Evolutionary conservation across 805 yeast genomes (phyloP), one percentile per base, ranked within the genome.

Genomic region (Osmozyma mogii): DNA sequence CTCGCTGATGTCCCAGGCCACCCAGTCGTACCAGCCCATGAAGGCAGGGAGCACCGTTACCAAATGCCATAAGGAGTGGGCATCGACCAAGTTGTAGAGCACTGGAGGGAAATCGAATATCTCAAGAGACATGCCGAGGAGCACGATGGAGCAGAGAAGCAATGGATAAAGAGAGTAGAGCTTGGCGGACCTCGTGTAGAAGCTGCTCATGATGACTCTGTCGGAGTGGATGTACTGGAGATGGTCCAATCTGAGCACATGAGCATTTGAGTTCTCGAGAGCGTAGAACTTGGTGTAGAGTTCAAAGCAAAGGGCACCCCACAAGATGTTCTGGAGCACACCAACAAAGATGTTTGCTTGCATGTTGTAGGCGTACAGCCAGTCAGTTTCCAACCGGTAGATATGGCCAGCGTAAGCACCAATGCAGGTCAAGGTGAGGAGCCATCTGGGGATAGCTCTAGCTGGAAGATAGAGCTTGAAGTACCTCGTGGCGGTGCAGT

Each of bases 321-420:
- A 48, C 13, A 51, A 37, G 3, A 69, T 37, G 50, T 87, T 82
- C 45, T 89, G 96, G 4, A 78, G 37, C 3, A 87, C 33, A 0
- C 96, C 98, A 29, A 85, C 70, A 0, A 69, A 52, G 2, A 92
- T 77, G 46, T 92, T 89, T 16, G 92, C 94, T 40, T 72, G 69
- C 97, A 92, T 89, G 57, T 89, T 89, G 53, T 92, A 92, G 2
- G 94, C 78, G 56, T 89, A 89, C 34, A 85, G 81, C 89, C 96
- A 89, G 41, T 79, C 80, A 8, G 70, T 50, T 9, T 70, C 58
- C 19, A 92, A 59, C 36, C 89, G 67, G 19, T 70, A 49, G 9
- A 92, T 61, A 52, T 89, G 98, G 10, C 62, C 58, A 1, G 62
- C 14, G 41, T 83, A 85, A 17, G 81, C 68, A 0, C 59, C 33